phyloP scores from a whole-genome alignment of 2,329 filamentous ascomycete species.

The Epichloe sylvatica region DNA sequence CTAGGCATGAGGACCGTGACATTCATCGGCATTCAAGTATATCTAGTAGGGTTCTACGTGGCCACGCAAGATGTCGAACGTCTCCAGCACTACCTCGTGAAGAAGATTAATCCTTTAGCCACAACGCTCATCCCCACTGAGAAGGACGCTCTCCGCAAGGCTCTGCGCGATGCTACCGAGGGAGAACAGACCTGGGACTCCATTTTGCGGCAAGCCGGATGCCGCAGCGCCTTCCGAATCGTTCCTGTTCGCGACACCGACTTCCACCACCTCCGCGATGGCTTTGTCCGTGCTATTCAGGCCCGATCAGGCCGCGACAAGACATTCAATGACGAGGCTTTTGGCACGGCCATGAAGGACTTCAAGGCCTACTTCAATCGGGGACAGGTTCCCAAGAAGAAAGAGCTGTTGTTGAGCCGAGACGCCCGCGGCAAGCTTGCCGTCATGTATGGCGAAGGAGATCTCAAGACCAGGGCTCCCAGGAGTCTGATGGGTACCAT shows the following conservation, averaged over 20 bases:
- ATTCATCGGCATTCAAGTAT: constrained; percentile 81
- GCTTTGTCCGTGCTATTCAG: constrained; percentile 75
- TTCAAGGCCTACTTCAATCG: constrained; percentile 77
- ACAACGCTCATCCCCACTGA: constrained; percentile 74
- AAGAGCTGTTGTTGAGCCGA: constrained; percentile 60
- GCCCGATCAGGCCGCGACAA: constrained; percentile 48
- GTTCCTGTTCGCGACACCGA: constrained; percentile 89
- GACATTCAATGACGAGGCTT: constrained; percentile 54
- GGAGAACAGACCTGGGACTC: constrained; percentile 63
- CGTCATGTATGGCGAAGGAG: constrained; percentile 53
- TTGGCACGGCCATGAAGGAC: constrained; percentile 58
- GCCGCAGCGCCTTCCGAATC: constrained; percentile 70
- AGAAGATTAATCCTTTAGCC: constrained; percentile 60
- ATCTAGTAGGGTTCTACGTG: constrained; percentile 86
- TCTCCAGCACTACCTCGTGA: constrained; percentile 66
- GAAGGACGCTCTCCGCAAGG: constrained; percentile 55
- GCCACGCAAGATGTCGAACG: constrained; percentile 67
- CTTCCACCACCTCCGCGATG: constrained; percentile 83
- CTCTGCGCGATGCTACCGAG: constrained; percentile 54
- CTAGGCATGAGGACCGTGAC: constrained; percentile 81
- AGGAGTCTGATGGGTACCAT: constrained; percentile 54
- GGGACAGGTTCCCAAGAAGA: constrained; percentile 65
- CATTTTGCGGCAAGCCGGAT: constrained; percentile 50
- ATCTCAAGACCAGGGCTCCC: constrained; percentile 29
- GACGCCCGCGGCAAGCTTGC: constrained; percentile 51